Percentiles rank a stretch among this genome's conserved stretches.
Evolutionary conservation across 805 yeast species (phyloP).

Genomic region (Clavispora phyllophila): DNA sequence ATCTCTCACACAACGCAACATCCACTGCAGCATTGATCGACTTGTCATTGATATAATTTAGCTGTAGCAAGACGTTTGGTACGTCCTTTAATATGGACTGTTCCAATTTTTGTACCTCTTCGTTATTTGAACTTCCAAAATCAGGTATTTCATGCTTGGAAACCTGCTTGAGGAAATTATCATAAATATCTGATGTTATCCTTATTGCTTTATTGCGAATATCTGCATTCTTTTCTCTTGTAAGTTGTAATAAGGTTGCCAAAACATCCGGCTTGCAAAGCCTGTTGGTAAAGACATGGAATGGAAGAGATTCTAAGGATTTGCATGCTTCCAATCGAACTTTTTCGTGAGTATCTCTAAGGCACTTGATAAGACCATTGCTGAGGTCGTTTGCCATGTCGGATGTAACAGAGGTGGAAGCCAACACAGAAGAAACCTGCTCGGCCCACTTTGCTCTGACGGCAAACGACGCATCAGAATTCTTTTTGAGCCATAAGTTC

Average conservation of each 20-base stretch:
- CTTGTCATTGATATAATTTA: conserved; percentile 70
- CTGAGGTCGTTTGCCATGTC: conserved; percentile 40
- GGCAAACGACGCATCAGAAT: conserved; percentile 58
- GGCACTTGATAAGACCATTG: conserved; percentile 58
- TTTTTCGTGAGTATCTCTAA: conserved; percentile 69
- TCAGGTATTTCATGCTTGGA: conserved; percentile 18
- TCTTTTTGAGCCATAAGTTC: conserved; percentile 68
- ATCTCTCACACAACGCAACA: conserved; percentile 48
- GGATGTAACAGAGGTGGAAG: conserved; percentile 39
- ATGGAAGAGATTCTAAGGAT: conserved; percentile 44
- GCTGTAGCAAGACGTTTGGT: conserved; percentile 60
- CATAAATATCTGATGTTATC: conserved; percentile 51
- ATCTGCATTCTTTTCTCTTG: conserved; percentile 64
- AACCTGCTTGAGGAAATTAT: conserved; percentile 33
- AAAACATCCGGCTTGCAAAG: conserved; percentile 46
- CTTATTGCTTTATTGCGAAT: conserved; percentile 59
- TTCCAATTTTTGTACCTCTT: conserved; percentile 23
- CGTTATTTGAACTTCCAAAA: conserved; percentile 24
- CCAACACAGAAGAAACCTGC: conserved; percentile 45
- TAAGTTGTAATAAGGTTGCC: conserved; percentile 52
- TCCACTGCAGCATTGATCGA: conserved; percentile 66
- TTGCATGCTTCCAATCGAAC: conserved; percentile 62
- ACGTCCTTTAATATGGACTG: conserved; percentile 39
- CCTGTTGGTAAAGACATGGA: conserved; percentile 42
- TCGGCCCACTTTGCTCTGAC: conserved; percentile 73